phyloP scores from a whole-genome alignment of 768 basidiomycete species.

The Leccinum incarnatum region DNA sequence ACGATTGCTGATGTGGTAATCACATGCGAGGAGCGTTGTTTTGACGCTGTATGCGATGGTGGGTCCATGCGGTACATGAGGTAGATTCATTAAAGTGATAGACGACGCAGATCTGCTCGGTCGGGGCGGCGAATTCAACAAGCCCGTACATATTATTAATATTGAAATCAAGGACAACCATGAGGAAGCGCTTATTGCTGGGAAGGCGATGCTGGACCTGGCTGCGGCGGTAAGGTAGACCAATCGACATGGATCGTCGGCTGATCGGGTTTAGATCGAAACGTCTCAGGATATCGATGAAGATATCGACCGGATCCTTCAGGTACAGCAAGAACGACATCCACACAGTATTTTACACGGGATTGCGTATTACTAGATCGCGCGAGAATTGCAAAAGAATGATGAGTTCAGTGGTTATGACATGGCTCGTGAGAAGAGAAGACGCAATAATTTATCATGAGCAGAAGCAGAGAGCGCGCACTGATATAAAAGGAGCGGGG shows the following conservation, averaged over 20 bases:
- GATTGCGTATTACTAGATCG: conserved; percentile 79
- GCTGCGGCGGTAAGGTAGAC: conserved; percentile 72
- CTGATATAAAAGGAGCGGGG: conserved; percentile 5
- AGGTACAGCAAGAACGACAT: conserved; percentile 81
- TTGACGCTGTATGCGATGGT: conserved; percentile 99
- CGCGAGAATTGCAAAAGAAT: conserved; percentile 19
- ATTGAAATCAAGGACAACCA: conserved; percentile 99
- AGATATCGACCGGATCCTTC: conserved; percentile 84
- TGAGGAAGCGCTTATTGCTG: conserved; percentile 95
- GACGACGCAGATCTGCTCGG: conserved; percentile 66
- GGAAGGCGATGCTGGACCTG: conserved; percentile 90
- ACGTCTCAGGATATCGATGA: conserved; percentile 82
- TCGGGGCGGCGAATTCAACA: conserved; percentile 89
- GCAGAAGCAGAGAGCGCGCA: not conserved
- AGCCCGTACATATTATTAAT: conserved; percentile 94
- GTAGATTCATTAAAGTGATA: conserved; percentile 11
- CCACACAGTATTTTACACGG: conserved; percentile 91
- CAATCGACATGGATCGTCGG: conserved; percentile 1
- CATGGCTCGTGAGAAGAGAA: conserved; percentile 59
- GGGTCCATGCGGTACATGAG: conserved; percentile 27
- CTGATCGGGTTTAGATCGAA: conserved; percentile 65
- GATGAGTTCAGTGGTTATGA: conserved; percentile 1
- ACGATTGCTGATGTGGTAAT: conserved; percentile 94
- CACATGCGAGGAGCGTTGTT: conserved; percentile 98
- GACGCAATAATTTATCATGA: conserved; percentile 47